Evolutionary conservation across 768 basidiomycete species (phyloP), one percentile per base, ranked within the genome.

Genomic region (Leucocoprinus leucothites): DNA sequence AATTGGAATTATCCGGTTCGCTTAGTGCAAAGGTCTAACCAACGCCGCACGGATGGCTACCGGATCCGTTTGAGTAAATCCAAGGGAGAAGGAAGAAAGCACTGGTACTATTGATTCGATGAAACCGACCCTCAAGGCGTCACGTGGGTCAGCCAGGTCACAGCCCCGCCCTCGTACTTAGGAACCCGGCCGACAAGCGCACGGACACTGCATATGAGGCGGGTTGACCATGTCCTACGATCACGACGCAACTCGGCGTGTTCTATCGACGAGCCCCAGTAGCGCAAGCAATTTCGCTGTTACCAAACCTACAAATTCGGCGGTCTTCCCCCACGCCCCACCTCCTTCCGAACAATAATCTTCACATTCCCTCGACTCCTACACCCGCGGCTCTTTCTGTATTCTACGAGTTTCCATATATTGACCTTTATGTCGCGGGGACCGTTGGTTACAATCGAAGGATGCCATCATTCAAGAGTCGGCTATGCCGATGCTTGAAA

Each of bases 401-500:
- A 11, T 9, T 25, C 18, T 36, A 14, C 14, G 16, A 34, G 8
- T 57, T 26, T 34, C 40, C n/a, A 9, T 43, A 58, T 43, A 24
- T 58, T 21, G 19, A 54, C 48, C 64, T 63, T 13, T 21, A 28
- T 5, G 63, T 65, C 31, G 65, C 64, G 57, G 71, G 72, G n/a
- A 72, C 63, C 56, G 74, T 69, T 58, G 73, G 53, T 51, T 66
- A 21, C 55, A 60, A 22, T 44, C 61, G 26, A 26, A 61, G 13
- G 58, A 62, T 18, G 76, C 82, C 35, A 71, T 73, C 2, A 66
- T 82, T 21, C 61, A 69, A 21, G 80, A 81, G 58, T 81, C 84
- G 5, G 74, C 91, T 26, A 68, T 75, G 0, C 64, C 77, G 40
- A 69, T 92, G 35, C 66, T 89, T 51, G 80, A 84, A 46, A 77